Percentiles rank a stretch among this genome's conserved stretches.
Conservation (phyloP, 2,329 filamentous ascomycete genomes). For the Epichloe brachyelytri region DNA sequence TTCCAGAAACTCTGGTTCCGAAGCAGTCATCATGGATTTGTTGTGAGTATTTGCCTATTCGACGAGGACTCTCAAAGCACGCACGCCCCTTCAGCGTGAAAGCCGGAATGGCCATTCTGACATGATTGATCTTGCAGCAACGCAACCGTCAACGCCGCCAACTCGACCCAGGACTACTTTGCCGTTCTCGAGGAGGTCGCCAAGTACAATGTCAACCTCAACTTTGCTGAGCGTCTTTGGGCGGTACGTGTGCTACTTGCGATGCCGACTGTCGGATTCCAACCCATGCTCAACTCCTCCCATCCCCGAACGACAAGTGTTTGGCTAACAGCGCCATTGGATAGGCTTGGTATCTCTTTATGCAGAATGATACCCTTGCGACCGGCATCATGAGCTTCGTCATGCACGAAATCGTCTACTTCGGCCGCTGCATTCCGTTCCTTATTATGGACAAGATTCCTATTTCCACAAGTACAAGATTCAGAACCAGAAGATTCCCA, state of each 20-base stretch:
- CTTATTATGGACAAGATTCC: conserved; percentile 79
- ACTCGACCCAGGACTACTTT: conserved; percentile 38
- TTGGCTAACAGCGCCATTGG: background rate
- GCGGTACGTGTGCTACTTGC: conserved; percentile 40
- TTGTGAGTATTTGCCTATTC: conserved; percentile 12
- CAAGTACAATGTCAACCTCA: conserved; percentile 74
- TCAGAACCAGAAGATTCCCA: conserved; percentile 79
- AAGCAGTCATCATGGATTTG: conserved; percentile 20
- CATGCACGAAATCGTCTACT: conserved; percentile 92
- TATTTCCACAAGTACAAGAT: conserved; percentile 92
- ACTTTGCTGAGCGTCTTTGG: conserved; percentile 80
- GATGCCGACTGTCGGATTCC: background rate
- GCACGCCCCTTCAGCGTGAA: conserved; percentile 5
- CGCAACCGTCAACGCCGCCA: conserved; percentile 35
- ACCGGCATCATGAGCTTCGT: conserved; percentile 96
- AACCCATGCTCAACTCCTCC: background rate
- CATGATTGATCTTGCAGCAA: conserved; percentile 27
- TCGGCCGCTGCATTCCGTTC: conserved; percentile 81
- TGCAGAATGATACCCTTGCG: conserved; percentile 93
- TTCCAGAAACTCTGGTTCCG: background rate
- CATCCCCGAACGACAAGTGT: background rate
- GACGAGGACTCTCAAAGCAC: conserved; percentile 5
- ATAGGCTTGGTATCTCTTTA: conserved; percentile 85
- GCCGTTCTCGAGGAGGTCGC: conserved; percentile 49
- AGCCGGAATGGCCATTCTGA: background rate